phyloP scores from a whole-genome alignment of 208 protist species.

The Leishmania amazonensis region DNA sequence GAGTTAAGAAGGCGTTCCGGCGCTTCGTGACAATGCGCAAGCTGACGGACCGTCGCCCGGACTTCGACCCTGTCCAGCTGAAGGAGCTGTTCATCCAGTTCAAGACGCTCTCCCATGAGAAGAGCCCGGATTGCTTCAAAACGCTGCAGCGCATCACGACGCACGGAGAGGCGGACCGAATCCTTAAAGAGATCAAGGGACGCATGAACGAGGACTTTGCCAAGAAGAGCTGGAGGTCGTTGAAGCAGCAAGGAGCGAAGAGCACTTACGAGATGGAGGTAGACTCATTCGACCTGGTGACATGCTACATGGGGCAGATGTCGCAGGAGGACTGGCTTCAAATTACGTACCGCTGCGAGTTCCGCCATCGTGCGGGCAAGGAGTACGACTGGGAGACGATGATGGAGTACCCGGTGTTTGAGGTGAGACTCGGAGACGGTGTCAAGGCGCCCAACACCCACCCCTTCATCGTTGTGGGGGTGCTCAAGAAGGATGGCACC shows the following conservation, averaged over 20 bases:
- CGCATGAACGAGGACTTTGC: slow-evolving; percentile 86
- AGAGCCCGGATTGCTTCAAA: slow-evolving; percentile 65
- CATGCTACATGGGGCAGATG: slow-evolving; percentile 92
- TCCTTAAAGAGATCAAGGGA: slow-evolving; percentile 76
- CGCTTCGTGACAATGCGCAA: slow-evolving; percentile 91
- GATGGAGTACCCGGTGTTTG: slow-evolving; percentile 89
- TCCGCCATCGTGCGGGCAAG: slow-evolving; percentile 62
- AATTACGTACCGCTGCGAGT: slow-evolving; percentile 88
- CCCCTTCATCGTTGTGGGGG: slow-evolving; percentile 87
- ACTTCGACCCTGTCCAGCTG: slow-evolving; percentile 73
- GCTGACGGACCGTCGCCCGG: slow-evolving; percentile 80
- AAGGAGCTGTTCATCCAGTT: slow-evolving; percentile 77
- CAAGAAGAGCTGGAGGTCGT: slow-evolving; percentile 88
- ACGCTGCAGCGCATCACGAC: slow-evolving; percentile 84
- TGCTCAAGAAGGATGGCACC: slow-evolving; percentile 87
- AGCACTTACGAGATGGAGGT: slow-evolving; percentile 87
- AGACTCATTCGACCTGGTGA: slow-evolving; percentile 84
- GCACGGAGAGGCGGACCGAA: slow-evolving; percentile 85
- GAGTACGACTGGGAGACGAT: slow-evolving; percentile 71
- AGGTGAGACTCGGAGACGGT: slow-evolving; percentile 86
- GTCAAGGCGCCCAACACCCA: slow-evolving; percentile 69
- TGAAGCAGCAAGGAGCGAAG: slow-evolving; percentile 60
- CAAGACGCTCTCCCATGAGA: slow-evolving; percentile 68
- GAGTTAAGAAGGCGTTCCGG: slow-evolving; percentile 72
- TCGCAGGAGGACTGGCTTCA: slow-evolving; percentile 91